These are phyloP conservation scores for Jatropha curcas DNA, from an alignment of 345 rosid genomes.

Conservation along the genomic window DNA sequence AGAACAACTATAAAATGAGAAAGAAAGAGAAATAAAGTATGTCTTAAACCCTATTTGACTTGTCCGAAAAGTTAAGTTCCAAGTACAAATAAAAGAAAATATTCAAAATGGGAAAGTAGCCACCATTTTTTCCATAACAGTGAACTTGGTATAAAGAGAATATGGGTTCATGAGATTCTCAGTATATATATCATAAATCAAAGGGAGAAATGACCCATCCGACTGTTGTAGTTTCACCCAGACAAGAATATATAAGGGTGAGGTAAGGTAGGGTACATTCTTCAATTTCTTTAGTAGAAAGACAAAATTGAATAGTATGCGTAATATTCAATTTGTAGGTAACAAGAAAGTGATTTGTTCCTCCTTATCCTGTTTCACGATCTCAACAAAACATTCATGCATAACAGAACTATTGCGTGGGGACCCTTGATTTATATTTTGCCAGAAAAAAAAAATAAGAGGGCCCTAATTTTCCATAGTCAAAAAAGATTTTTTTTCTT, in stretches of 20 bases:
- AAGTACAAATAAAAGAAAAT: slow-evolving; percentile 29
- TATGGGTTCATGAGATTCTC: not conserved
- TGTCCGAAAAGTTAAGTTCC: slow-evolving; percentile 13
- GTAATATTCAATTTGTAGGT: too few relatives aligned
- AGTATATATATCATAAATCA: slow-evolving; percentile 20
- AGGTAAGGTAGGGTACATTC: too few relatives aligned
- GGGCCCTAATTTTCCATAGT: too few relatives aligned
- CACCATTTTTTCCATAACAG: slow-evolving; percentile 28
- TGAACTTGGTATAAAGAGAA: slow-evolving; percentile 18
- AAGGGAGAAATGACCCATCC: slow-evolving; percentile 28
- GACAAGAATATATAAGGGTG: slow-evolving; percentile 12
- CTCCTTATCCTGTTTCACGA: too few relatives aligned
- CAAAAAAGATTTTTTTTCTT: too few relatives aligned
- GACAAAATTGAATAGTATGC: too few relatives aligned
- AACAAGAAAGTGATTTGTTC: too few relatives aligned
- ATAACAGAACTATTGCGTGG: too few relatives aligned
- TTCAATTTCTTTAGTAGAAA: too few relatives aligned
- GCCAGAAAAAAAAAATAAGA: too few relatives aligned
- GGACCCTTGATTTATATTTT: too few relatives aligned
- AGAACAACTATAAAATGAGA: not conserved
- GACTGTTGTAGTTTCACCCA: slow-evolving; percentile 6
- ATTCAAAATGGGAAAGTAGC: slow-evolving; percentile 46
- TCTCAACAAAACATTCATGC: too few relatives aligned
- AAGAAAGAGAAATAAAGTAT: not conserved
- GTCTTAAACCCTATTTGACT: slow-evolving; percentile 42